A percentile compares a stretch with the other conserved stretches of the same genome.
Conservation (phyloP, 495 filamentous ascomycete species). For the Echria macrotheca region DNA sequence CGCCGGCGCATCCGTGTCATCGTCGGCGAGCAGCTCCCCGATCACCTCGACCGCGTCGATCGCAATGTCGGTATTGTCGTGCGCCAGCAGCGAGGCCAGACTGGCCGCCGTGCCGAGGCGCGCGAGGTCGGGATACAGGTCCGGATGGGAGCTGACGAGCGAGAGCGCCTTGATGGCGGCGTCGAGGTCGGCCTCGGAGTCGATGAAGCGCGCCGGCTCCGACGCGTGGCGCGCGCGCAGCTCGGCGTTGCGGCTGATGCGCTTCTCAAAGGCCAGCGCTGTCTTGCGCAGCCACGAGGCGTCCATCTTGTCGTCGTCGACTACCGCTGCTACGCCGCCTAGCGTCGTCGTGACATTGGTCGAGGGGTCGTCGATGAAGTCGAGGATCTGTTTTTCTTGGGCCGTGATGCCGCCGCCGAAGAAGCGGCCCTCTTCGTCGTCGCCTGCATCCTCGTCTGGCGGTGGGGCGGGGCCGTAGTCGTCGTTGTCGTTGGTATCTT, state of each 20-base stretch:
- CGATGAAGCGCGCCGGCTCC: slow-evolving; percentile 74
- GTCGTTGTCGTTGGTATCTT: slow-evolving; percentile 50
- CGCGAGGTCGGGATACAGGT: slow-evolving; percentile 78
- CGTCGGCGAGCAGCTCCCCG: slow-evolving; percentile 88
- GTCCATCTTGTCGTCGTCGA: slow-evolving; percentile 67
- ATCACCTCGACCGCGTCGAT: slow-evolving; percentile 90
- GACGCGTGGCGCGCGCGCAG: slow-evolving; percentile 80
- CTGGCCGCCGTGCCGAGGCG: slow-evolving; percentile 70
- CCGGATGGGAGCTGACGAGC: slow-evolving; percentile 80
- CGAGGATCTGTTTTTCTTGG: slow-evolving; percentile 76
- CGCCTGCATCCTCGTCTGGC: slow-evolving; percentile 59
- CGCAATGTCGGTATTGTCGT: slow-evolving; percentile 97
- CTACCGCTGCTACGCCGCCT: slow-evolving; percentile 35
- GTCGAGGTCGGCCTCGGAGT: slow-evolving; percentile 82
- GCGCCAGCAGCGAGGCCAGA: slow-evolving; percentile 75
- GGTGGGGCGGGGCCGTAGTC: slow-evolving; percentile 68
- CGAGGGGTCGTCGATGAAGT: slow-evolving; percentile 71
- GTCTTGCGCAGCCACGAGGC: slow-evolving; percentile 74
- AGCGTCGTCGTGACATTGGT: too few relatives aligned
- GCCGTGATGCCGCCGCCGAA: slow-evolving; percentile 86
- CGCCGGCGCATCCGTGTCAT: slow-evolving; percentile 81
- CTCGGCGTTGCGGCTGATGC: slow-evolving; percentile 88
- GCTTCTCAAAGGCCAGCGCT: slow-evolving; percentile 82
- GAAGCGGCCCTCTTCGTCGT: slow-evolving; percentile 91
- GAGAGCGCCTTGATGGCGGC: slow-evolving; percentile 82